These are phyloP conservation scores for Metschnikowia similis DNA, from an alignment of 805 yeast species.

Conservation along the genomic window DNA sequence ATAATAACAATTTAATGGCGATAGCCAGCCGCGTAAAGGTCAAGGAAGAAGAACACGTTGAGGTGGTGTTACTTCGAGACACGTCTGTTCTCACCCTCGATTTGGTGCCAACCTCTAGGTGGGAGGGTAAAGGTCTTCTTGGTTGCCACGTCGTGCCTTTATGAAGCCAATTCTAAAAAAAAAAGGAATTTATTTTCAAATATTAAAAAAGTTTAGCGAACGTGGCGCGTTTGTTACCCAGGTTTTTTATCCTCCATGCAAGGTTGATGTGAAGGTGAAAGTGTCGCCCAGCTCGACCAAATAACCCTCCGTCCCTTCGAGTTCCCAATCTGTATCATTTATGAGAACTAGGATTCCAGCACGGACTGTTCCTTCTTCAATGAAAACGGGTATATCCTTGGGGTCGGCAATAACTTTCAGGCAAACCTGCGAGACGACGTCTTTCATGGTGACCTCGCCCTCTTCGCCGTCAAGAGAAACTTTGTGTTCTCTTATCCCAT, in stretches of 20 bases:
- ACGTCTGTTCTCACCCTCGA: slow-evolving; percentile 15
- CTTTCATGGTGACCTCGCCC: slow-evolving; percentile 41
- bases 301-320: slow-evolving; percentile 84
- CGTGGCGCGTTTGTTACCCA: background rate
- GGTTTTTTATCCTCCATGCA: slow-evolving; percentile 77
- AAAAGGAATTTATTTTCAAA: background rate
- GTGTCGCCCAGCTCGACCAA: slow-evolving; percentile 71
- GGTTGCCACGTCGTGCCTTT: slow-evolving; percentile 55
- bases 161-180: background rate
- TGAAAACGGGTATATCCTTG: slow-evolving; percentile 66
- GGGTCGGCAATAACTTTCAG: slow-evolving; percentile 53
- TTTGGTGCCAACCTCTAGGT: slow-evolving; percentile 45
- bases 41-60: slow-evolving; percentile 27
- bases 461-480: slow-evolving; percentile 42
- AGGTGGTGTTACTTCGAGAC: slow-evolving; percentile 31
- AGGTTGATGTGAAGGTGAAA: slow-evolving; percentile 83
- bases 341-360: slow-evolving; percentile 91
- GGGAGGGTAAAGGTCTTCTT: slow-evolving; percentile 67
- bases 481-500: slow-evolving; percentile 50
- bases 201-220: background rate
- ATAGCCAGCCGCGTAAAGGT: slow-evolving; percentile 43
- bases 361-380: slow-evolving; percentile 77
- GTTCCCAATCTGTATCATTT: slow-evolving; percentile 95
- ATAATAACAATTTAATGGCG: slow-evolving; percentile 47
- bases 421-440: slow-evolving; percentile 54